Evolutionary conservation across 495 filamentous ascomycete genomes (phyloP).

Genomic region (Lepidopterella palustris): DNA sequence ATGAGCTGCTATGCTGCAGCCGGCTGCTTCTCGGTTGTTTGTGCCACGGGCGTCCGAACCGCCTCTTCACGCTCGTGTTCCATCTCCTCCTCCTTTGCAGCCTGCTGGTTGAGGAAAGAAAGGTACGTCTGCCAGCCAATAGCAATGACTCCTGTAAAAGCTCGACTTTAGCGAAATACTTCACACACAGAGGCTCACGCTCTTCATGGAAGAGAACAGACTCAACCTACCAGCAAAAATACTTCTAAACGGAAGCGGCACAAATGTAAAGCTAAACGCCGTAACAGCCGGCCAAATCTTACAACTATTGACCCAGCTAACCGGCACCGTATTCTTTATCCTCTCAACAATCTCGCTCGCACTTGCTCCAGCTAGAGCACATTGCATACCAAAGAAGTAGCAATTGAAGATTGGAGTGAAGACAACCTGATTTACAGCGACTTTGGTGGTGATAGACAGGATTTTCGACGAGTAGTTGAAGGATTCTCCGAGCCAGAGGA

Average conservation of each 20-base stretch:
- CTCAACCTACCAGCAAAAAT: slow-evolving; percentile 62
- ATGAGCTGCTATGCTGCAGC: no score
- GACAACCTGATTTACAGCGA: slow-evolving; percentile 69
- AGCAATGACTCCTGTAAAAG: slow-evolving; percentile 49
- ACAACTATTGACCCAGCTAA: slow-evolving; percentile 67
- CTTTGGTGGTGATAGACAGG: slow-evolving; percentile 44
- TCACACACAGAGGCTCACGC: no score
- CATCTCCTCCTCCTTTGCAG: slow-evolving; percentile 52
- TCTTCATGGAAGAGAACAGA: background rate
- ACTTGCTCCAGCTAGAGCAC: slow-evolving; percentile 51
- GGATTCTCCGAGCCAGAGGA: slow-evolving; percentile 67
- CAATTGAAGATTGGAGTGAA: slow-evolving; percentile 86
- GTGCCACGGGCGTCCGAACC: no score
- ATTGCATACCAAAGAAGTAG: slow-evolving; percentile 90
- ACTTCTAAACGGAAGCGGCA: slow-evolving; percentile 68
- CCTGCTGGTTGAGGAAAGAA: slow-evolving; percentile 69
- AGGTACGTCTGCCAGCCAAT: slow-evolving; percentile 92
- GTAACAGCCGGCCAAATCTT: slow-evolving; percentile 91
- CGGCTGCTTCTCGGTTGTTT: no score
- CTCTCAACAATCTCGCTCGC: slow-evolving; percentile 58
- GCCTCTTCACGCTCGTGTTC: no score
- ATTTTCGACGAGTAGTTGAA: slow-evolving; percentile 75
- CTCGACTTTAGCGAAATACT: no score
- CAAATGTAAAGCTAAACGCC: slow-evolving; percentile 78
- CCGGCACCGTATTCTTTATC: slow-evolving; percentile 68